Base-by-base conservation (phyloP, 2,329 filamentous ascomycete species). In the Pseudovirgaria hyperparasitica region DNA sequence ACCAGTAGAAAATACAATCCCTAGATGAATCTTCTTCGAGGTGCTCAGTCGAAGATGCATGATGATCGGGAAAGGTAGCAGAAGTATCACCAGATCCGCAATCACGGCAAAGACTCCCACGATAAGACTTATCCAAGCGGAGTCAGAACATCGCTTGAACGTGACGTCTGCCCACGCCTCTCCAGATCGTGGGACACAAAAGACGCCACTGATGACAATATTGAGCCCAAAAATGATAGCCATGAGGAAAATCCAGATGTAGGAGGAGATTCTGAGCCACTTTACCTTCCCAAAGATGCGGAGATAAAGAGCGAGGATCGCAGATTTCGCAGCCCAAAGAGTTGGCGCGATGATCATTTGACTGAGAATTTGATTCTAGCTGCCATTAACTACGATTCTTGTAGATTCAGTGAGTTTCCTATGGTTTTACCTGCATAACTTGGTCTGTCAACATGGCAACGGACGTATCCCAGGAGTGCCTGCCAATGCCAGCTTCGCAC, bases 291-390 rank as follows among this genome's bases (percentile, higher is more conserved):
- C 32, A 18, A 34, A 34, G 3, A 34, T 19, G 6, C 32, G 32
- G 23, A 32, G 29, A 14, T 32, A 34, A 3, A 34, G 24, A 6
- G 29, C 24, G n/a, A 32, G 27, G 19, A 34, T 29, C 11, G 29
- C 23, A 3, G 29, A 13, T 27, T 34, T 34, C 7, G 29, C 26
- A 9, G 25, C 25, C 32, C 32, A 34, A 13, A 34, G 13, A 3
- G 29, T 16, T 12, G 29, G 20, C 8, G 22, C 22, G 12, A 21
- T 13, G 2, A 34, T 9, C 16, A 31, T 17, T 15, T 25, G 21
- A n/a, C n/a, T n/a, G n/a, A n/a, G n/a, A n/a, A n/a, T n/a, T n/a
- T n/a, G 7, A 32, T 14, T 26, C 22, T 9, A 24, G 24, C 19
- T 31, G 17, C 6, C 22, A 12, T 18, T 19, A 22, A 11, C 19